phyloP scores from a whole-genome alignment of 1,139 yeast species.

The Sugiyamaella japonica region DNA sequence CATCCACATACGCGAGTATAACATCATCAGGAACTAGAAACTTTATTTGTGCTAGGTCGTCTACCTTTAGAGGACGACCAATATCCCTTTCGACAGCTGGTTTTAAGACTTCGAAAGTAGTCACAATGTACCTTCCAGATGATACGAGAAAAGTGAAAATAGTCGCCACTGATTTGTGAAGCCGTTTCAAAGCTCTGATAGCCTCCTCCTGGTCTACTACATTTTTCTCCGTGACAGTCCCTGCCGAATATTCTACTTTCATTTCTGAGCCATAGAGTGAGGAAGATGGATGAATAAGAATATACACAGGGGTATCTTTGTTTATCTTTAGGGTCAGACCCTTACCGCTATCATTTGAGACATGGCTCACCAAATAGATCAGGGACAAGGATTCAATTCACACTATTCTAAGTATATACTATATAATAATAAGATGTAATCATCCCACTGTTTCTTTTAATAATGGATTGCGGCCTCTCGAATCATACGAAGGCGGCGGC shows the following conservation, averaged over 20 bases:
- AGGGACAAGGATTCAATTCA: no score
- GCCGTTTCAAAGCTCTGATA: constrained; percentile 9
- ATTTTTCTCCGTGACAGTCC: background rate
- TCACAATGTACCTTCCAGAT: constrained; percentile 54
- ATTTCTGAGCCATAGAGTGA: background rate
- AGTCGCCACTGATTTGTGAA: constrained; percentile 39
- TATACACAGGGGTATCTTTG: background rate
- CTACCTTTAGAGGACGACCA: constrained; percentile 30
- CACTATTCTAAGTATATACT: no score
- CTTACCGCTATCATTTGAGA: background rate
- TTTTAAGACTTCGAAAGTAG: constrained; percentile 53
- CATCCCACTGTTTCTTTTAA: constrained; percentile 2
- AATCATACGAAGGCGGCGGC: constrained; percentile 12
- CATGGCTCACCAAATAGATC: background rate
- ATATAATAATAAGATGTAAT: background rate
- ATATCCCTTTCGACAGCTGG: constrained; percentile 49
- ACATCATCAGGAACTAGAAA: constrained; percentile 69
- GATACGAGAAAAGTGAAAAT: constrained; percentile 55
- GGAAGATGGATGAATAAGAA: background rate
- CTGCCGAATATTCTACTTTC: background rate
- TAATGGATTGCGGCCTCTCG: constrained; percentile 1
- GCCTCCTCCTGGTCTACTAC: background rate
- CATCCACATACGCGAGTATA: constrained; percentile 61
- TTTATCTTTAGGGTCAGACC: background rate
- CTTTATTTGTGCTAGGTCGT: constrained; percentile 65